A percentile compares a stretch with the other conserved stretches of the same genome.
Evolutionary conservation across 495 filamentous ascomycete genomes (phyloP).

Genomic region (Podospora anserina): DNA sequence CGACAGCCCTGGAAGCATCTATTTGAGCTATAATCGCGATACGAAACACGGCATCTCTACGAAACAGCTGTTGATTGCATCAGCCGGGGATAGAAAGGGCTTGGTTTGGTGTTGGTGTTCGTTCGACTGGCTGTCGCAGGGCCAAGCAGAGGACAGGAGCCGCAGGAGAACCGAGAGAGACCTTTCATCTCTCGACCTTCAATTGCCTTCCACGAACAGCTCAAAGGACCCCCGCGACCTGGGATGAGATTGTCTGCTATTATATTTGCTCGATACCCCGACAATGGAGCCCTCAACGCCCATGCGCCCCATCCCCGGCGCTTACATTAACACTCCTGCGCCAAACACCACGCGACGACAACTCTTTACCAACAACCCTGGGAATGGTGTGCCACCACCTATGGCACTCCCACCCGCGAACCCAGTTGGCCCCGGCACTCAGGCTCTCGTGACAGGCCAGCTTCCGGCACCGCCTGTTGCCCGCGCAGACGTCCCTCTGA

Average conservation of each 20-base stretch:
- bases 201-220: neutral
- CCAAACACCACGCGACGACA: conserved; percentile 36
- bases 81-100: conserved; percentile 19
- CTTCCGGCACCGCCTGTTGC: conserved; percentile 11
- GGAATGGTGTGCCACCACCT: neutral
- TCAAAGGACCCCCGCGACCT: neutral
- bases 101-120: conserved; percentile 15
- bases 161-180: neutral
- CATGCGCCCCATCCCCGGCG: conserved; percentile 65
- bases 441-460: conserved; percentile 9
- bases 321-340: conserved; percentile 71
- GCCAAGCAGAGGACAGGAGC: conserved; percentile 1
- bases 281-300: conserved; percentile 64
- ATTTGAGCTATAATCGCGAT: conserved; percentile 25
- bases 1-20: neutral
- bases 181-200: neutral
- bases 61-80: conserved; percentile 20
- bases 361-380: conserved; percentile 32
- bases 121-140: conserved; percentile 6
- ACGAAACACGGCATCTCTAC: conserved; percentile 18
- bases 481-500: conserved; percentile 47
- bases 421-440: conserved; percentile 13
- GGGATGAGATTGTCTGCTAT: neutral
- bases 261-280: conserved; percentile 40
- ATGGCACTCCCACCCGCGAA: conserved; percentile 1